Percentiles rank a stretch among this genome's conserved stretches.
These are phyloP conservation scores for Acanthamoeba culbertsoni DNA, from an alignment of 208 protist species.

Conservation along the genomic window DNA sequence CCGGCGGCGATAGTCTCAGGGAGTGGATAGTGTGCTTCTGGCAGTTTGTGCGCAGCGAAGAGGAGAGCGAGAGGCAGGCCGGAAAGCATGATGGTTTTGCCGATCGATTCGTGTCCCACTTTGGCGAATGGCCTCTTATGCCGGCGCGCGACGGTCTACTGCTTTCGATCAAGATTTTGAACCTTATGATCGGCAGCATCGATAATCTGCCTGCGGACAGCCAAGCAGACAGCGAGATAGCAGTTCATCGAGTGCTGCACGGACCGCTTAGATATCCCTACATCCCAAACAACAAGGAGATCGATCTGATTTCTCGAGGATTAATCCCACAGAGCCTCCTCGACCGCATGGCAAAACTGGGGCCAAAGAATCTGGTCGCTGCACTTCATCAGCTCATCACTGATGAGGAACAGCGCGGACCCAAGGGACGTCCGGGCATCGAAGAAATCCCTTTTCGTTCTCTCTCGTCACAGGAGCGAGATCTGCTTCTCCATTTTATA, in stretches of 20 bases:
- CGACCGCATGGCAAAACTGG: background rate
- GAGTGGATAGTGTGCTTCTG: conserved; percentile 36
- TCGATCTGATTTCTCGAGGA: background rate
- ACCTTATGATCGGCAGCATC: background rate
- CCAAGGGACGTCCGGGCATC: background rate
- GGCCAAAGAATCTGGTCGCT: background rate
- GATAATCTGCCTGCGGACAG: background rate
- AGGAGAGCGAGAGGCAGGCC: background rate
- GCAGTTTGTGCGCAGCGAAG: background rate
- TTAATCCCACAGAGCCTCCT: background rate
- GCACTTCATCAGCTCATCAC: background rate
- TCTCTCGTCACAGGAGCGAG: background rate
- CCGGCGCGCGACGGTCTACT: background rate
- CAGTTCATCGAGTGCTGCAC: background rate
- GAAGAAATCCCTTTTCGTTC: background rate
- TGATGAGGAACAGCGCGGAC: background rate
- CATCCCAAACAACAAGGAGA: background rate
- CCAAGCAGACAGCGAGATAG: background rate
- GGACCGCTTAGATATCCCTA: background rate
- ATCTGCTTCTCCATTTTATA: background rate
- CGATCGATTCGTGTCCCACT: background rate
- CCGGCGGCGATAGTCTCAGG: background rate
- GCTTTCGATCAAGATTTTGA: background rate
- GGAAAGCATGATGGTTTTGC: background rate
- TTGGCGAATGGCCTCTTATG: conserved; percentile 34